Evolutionary conservation across 768 basidiomycete genomes (phyloP).

Genomic region (Suillus alpinus): DNA sequence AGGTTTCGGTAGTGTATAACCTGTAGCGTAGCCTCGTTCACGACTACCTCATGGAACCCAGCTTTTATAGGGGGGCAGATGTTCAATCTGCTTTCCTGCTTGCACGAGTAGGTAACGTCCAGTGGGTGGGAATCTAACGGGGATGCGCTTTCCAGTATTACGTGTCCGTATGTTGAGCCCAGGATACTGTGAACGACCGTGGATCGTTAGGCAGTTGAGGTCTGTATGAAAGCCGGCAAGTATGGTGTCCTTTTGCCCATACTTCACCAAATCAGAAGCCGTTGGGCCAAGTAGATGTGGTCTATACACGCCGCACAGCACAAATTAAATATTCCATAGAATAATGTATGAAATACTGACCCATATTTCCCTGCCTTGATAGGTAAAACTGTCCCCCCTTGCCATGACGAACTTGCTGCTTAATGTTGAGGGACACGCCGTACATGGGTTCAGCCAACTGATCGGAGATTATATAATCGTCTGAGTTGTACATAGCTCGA

Average conservation of each 20-base stretch:
- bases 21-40: constrained; percentile 73
- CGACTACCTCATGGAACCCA: constrained; percentile 93
- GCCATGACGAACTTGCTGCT: too few species aligned
- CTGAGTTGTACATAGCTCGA: too few species aligned
- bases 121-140: constrained; percentile 81
- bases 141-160: constrained; percentile 87
- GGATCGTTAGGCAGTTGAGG: constrained; percentile 91
- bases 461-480: too few species aligned
- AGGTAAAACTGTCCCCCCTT: too few species aligned
- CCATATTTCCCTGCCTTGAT: constrained; percentile 84
- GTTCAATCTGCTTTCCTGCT: constrained; percentile 94
- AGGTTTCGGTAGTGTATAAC: constrained; percentile 38
- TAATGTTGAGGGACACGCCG: too few species aligned
- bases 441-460: too few species aligned
- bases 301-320: constrained; percentile 29
- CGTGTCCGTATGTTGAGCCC: constrained; percentile 94
- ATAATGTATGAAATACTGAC: constrained; percentile 35
- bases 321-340: neutral
- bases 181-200: constrained; percentile 82
- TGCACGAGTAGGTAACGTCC: constrained; percentile 85
- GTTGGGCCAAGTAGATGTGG: constrained; percentile 92
- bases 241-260: constrained; percentile 76
- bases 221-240: constrained; percentile 94
- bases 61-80: constrained; percentile 84
- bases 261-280: constrained; percentile 83